Conservation (phyloP, 768 basidiomycete species). For the Psilocybe cubensis region DNA sequence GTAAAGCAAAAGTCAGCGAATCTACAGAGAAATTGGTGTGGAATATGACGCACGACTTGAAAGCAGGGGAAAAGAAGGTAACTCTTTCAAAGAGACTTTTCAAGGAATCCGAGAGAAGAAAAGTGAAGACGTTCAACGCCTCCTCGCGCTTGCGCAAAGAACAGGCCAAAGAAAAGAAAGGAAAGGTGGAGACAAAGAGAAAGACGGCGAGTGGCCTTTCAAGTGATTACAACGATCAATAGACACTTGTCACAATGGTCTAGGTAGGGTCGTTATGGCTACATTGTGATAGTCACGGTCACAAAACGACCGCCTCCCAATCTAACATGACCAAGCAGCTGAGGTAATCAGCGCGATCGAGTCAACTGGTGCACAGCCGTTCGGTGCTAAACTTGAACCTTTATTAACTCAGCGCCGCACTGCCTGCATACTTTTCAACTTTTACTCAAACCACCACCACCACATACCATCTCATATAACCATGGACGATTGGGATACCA, state of each 20-base stretch:
- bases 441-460: slow-evolving; percentile 19
- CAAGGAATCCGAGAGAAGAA: slow-evolving; percentile 36
- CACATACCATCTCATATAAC: slow-evolving; percentile 35
- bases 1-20: slow-evolving; percentile 5
- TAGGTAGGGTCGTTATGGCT: slow-evolving; percentile 14
- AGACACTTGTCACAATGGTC: neutral
- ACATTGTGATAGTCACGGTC: slow-evolving; percentile 1
- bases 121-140: slow-evolving; percentile 74
- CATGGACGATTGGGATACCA: slow-evolving; percentile 74
- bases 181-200: slow-evolving; percentile 25
- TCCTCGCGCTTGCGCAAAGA: slow-evolving; percentile 48
- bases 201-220: slow-evolving; percentile 7
- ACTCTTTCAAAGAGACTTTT: slow-evolving; percentile 58
- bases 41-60: slow-evolving; percentile 11
- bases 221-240: neutral
- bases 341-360: slow-evolving; percentile 9
- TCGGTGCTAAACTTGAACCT: slow-evolving; percentile 10
- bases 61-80: slow-evolving; percentile 20
- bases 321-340: slow-evolving; percentile 1
- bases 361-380: slow-evolving; percentile 6
- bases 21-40: slow-evolving; percentile 1
- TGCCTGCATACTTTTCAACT: neutral
- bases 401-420: slow-evolving; percentile 4
- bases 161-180: slow-evolving; percentile 34
- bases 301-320: neutral